Evolutionary conservation across 768 basidiomycete genomes (phyloP), one percentile per base, ranked within the genome.

Genomic region (Leccinum longicurvipes): DNA sequence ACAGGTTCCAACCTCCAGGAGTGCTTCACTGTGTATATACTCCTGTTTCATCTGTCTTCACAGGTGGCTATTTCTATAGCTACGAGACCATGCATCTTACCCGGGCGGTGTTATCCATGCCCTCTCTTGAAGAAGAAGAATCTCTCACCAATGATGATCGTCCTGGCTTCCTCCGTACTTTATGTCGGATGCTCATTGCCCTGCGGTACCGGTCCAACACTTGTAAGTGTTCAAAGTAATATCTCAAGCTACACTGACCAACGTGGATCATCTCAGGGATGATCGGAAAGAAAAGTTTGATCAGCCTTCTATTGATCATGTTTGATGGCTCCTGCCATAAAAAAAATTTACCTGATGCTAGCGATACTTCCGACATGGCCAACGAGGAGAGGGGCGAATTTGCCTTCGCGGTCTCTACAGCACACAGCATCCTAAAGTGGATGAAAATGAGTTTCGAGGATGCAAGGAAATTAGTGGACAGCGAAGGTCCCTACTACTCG

Each of bases 51-150:
- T 36, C 50, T 0, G 27, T 55, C 1, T 54, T 58, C 39, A 54
- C 1, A 1, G 32, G 57, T 1, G 50, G 46, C 0, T 55, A 52
- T 2, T 60, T 60, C 8, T 60, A 51, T 21, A 49, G 31, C 12
- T 55, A 54, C 3, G 12, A 58, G 0, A 58, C 21, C 0, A 59
- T 60, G 45, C 60, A 60, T 15, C 27, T 54, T 0, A 58, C 49
- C 0, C 12, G 31, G 0, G 23, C 12, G 0, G 47, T n/a, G 3
- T 24, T 52, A 0, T 66, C 1, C 7, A 8, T 42, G 41, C 25
- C 25, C 25, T 25, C 25, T 25, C 25, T 25, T 25, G 25, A 25
- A 23, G 12, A 42, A 15, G 19, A 42, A 42, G 27, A 3, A 0
- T 14, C 28, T 0, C 11, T 54, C 0, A 57, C 39, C 0, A 60